A percentile compares a stretch with the other conserved stretches of the same genome.
Conservation (phyloP, 106 monocot species). For the Platanthera zijinensis region DNA sequence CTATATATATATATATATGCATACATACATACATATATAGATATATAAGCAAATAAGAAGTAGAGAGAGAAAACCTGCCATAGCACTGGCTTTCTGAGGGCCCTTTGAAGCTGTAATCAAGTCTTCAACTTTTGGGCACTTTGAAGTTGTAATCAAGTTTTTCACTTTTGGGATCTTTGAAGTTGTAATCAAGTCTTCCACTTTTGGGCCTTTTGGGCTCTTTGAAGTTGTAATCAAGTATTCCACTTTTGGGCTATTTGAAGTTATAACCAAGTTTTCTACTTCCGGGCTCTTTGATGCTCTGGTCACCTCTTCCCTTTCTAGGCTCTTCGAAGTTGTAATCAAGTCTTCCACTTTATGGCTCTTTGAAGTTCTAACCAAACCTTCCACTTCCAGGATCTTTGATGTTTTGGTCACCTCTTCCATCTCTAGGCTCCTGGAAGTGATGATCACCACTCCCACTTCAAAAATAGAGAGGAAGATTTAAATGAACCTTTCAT, state of each 20-base stretch:
- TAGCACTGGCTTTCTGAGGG: background rate
- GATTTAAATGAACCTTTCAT: background rate
- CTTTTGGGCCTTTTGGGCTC: background rate
- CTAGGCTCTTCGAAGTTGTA: background rate
- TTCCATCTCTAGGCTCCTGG: background rate
- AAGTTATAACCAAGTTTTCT: too few species aligned
- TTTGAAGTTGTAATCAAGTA: too few species aligned
- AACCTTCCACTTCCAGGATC: background rate
- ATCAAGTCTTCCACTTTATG: background rate
- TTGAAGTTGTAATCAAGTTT: background rate
- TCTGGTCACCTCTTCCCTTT: background rate
- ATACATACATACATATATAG: too few species aligned
- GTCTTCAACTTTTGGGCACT: background rate
- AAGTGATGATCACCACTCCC: background rate
- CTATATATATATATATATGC: too few species aligned
- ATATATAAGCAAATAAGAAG: background rate
- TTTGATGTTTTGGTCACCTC: background rate
- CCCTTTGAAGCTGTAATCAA: background rate
- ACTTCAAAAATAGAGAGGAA: background rate
- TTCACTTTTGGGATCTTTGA: too few species aligned
- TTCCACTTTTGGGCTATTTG: background rate
- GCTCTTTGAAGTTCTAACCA: background rate
- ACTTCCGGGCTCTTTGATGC: background rate
- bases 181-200: background rate
- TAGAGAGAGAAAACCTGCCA: slow-evolving; percentile 2